phyloP scores from a whole-genome alignment of 2,329 filamentous ascomycete species.

The Sporothrix sp. region DNA sequence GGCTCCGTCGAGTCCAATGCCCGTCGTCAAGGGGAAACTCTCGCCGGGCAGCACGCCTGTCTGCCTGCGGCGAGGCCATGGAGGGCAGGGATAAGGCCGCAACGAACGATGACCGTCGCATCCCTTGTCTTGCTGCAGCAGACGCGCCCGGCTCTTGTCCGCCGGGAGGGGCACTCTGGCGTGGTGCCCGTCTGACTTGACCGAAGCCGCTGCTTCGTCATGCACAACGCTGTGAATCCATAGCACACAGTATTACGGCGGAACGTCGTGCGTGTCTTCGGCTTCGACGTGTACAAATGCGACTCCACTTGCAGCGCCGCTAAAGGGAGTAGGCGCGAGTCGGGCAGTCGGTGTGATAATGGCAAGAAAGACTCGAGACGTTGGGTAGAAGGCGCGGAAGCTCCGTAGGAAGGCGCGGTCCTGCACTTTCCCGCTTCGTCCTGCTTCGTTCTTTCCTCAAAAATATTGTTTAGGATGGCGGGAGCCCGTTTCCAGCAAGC shows the following conservation, averaged over 20 bases:
- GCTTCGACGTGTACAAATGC: conserved; percentile 9
- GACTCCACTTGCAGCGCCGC: conserved; percentile 7
- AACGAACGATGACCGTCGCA: neutral
- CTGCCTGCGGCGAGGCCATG: too few species aligned
- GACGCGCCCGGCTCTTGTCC: neutral
- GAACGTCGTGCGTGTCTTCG: neutral
- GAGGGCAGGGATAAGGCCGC: conserved; percentile 6
- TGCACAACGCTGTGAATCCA: neutral
- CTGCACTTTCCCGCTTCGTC: neutral
- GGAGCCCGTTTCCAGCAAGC: too few species aligned
- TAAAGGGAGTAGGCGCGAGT: neutral
- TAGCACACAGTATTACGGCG: neutral
- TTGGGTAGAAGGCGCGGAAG: too few species aligned
- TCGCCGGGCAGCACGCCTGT: too few species aligned
- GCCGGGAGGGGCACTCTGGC: neutral
- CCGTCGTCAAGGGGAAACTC: too few species aligned
- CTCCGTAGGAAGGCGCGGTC: neutral
- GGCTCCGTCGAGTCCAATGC: too few species aligned
- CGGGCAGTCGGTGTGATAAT: too few species aligned
- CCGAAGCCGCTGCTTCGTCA: neutral
- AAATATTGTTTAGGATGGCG: too few species aligned
- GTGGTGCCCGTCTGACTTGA: neutral
- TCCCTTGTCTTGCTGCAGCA: conserved; percentile 1
- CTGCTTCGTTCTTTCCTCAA: neutral
- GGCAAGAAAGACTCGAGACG: too few species aligned